Conservation (phyloP, 176 grass and related monocot species). For the Triticum dicoccoides region DNA sequence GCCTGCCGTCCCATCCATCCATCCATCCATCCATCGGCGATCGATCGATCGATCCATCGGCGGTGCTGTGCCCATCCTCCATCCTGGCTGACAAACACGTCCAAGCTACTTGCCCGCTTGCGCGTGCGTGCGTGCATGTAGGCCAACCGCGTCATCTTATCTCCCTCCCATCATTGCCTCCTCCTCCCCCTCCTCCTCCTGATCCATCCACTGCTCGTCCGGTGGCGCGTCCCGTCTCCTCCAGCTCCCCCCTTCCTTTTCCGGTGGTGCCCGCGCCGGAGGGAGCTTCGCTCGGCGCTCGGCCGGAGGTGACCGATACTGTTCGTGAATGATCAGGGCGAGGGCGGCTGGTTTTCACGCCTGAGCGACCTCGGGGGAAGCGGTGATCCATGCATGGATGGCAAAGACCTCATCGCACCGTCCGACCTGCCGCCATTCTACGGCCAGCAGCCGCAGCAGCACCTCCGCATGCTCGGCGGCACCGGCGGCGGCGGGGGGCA, state of each 20-base stretch:
- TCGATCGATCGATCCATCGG: not conserved
- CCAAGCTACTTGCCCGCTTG: not conserved
- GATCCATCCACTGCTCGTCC: not conserved
- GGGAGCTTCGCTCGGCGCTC: not conserved
- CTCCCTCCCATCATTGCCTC: slow-evolving; percentile 27
- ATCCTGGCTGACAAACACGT: not conserved
- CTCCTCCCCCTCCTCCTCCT: slow-evolving; percentile 1
- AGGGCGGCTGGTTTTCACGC: too few relatives aligned
- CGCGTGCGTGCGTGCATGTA: not conserved
- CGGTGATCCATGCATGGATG: slow-evolving; percentile 77
- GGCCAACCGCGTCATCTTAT: slow-evolving; percentile 55
- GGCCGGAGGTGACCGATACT: too few relatives aligned
- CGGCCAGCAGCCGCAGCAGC: slow-evolving; percentile 31
- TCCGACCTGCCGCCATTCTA: slow-evolving; percentile 72
- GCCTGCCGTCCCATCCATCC: not conserved
- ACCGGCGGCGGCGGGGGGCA: slow-evolving; percentile 3
- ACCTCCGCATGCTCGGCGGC: slow-evolving; percentile 21
- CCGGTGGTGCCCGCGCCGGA: not conserved
- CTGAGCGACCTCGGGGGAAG: too few relatives aligned
- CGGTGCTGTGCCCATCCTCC: slow-evolving; percentile 10
- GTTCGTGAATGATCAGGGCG: not conserved
- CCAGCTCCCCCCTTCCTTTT: not conserved
- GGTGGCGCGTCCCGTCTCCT: not conserved
- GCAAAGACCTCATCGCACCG: slow-evolving; percentile 62
- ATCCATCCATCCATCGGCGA: not conserved